Percentiles rank a stretch among this genome's conserved stretches.
These are phyloP conservation scores for Podospora fimiseda DNA, from an alignment of 495 filamentous ascomycete genomes.

Conservation along the genomic window DNA sequence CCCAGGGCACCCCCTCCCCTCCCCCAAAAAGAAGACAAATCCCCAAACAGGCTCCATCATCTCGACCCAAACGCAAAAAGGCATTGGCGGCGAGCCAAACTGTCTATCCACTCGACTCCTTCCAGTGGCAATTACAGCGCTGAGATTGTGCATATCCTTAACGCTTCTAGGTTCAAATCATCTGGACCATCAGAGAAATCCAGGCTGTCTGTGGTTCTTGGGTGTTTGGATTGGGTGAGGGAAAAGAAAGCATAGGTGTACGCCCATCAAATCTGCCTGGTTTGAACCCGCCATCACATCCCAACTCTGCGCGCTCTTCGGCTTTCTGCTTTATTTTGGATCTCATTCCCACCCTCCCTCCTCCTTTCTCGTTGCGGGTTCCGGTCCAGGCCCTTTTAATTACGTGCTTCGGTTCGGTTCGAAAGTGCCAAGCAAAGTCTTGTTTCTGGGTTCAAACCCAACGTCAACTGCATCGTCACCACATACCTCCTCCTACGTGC, in stretches of 20 bases:
- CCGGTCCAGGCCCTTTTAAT: not conserved
- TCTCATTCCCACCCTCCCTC: not conserved
- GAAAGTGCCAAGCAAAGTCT: not conserved
- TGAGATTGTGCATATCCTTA: no score
- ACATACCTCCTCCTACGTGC: no score
- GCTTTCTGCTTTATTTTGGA: not conserved
- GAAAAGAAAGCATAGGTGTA: no score
- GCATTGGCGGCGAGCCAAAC: no score
- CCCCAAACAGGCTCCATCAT: not conserved
- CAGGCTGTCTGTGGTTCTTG: no score
- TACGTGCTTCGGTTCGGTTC: not conserved
- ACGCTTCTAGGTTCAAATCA: no score
- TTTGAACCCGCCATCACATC: no score
- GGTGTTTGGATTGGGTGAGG: no score
- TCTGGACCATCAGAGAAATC: no score
- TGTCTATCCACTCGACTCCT: no score
- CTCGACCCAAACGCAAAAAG: not conserved
- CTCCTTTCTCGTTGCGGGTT: not conserved
- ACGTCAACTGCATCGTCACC: not conserved
- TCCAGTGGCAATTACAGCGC: not conserved
- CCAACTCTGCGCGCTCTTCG: not conserved
- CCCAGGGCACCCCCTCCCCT: not conserved
- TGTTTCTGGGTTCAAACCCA: not conserved
- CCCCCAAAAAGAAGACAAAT: not conserved
- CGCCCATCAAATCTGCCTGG: no score